Conservation (phyloP, 148 eudicot genomes). For the Vaccinium macrocarpon region DNA sequence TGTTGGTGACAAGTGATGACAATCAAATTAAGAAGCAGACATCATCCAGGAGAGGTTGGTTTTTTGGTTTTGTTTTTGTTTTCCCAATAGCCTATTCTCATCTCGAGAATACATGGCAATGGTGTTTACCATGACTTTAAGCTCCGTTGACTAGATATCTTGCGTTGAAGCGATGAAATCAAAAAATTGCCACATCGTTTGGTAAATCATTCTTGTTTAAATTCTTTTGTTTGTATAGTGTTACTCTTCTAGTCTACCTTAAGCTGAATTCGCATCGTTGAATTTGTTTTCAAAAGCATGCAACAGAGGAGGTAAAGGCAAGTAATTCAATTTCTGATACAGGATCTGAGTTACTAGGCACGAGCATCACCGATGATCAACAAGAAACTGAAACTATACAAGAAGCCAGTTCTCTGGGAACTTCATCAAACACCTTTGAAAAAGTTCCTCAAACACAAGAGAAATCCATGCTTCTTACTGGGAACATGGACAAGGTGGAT, state of each 20-base stretch:
- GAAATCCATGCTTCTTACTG: constrained; percentile 8
- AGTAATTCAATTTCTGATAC: background rate
- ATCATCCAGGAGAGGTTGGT: too few relatives aligned
- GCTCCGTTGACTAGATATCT: background rate
- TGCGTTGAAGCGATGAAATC: background rate
- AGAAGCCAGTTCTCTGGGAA: background rate
- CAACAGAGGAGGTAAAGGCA: constrained; percentile 13
- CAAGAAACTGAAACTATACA: background rate
- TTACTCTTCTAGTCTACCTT: background rate
- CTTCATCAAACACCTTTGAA: background rate
- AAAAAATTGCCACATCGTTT: background rate
- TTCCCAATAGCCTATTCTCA: background rate
- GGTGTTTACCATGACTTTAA: background rate
- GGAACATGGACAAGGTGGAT: background rate
- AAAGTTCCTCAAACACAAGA: constrained; percentile 18
- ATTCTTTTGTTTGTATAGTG: background rate
- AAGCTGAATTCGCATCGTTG: background rate
- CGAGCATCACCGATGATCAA: background rate
- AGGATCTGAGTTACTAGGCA: background rate
- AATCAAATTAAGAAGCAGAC: too few relatives aligned
- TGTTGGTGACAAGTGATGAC: background rate
- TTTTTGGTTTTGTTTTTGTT: background rate
- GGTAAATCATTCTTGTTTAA: background rate
- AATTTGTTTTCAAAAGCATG: background rate
- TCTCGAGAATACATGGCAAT: background rate